Evolutionary conservation across 805 yeast species (phyloP).

Genomic region (Ogataea zsoltii): DNA sequence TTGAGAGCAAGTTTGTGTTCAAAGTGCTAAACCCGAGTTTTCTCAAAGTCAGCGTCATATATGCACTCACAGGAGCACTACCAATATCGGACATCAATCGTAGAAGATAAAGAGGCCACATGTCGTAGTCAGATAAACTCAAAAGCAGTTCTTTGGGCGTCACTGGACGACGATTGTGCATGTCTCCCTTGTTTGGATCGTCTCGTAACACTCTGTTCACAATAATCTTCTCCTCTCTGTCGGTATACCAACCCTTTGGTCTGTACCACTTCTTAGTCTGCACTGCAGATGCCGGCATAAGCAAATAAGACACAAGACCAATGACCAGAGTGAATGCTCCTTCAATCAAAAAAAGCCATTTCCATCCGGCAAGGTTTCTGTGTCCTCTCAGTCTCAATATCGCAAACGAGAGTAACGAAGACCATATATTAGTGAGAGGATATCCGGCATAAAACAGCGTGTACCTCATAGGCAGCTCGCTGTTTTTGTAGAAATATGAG

Average conservation of each 20-base stretch:
- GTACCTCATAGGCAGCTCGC: constrained; percentile 14
- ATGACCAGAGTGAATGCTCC: constrained; percentile 38
- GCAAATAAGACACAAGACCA: constrained; percentile 19
- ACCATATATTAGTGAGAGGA: constrained; percentile 21
- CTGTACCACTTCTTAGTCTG: constrained; percentile 32
- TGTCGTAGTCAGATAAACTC: constrained; percentile 45
- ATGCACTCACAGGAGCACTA: constrained; percentile 35
- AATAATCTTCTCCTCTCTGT: constrained; percentile 54
- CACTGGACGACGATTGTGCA: constrained; percentile 55
- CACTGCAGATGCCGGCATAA: constrained; percentile 22
- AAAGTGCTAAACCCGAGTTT: constrained; percentile 51
- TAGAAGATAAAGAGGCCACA: constrained; percentile 49
- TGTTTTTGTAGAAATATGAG: constrained; percentile 15
- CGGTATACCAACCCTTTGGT: constrained; percentile 51
- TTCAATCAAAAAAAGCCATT: constrained; percentile 31
- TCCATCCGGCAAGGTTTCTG: constrained; percentile 35
- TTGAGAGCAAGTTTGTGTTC: constrained; percentile 48
- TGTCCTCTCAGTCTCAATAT: constrained; percentile 12
- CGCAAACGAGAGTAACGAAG: constrained; percentile 19
- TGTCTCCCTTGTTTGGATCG: constrained; percentile 59
- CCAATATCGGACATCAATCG: constrained; percentile 43
- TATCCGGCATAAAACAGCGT: constrained; percentile 37
- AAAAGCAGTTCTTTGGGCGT: constrained; percentile 37
- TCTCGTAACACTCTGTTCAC: constrained; percentile 60
- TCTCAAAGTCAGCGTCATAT: constrained; percentile 48